phyloP scores from a whole-genome alignment of 768 basidiomycete genomes.

The Lactarius psammicola region DNA sequence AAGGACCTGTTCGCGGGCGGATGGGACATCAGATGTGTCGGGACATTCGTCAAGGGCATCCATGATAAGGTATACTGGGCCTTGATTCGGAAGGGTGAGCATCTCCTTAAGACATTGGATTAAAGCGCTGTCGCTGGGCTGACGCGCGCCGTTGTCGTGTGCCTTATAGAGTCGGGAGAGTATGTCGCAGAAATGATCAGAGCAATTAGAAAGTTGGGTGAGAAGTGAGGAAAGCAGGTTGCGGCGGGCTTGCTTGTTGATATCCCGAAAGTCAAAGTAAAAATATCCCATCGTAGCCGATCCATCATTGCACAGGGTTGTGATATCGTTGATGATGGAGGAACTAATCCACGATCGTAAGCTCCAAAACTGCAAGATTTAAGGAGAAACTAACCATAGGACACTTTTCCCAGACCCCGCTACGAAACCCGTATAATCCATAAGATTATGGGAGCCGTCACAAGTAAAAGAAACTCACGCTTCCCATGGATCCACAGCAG shows the following conservation, averaged over 20 bases:
- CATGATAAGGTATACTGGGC: not conserved
- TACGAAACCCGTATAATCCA: not conserved
- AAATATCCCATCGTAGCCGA: not conserved
- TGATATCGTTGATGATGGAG: not conserved
- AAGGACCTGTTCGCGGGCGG: not conserved
- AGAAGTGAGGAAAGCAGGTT: not conserved
- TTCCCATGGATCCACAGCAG: not conserved
- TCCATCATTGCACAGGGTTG: not conserved
- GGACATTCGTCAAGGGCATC: constrained; percentile 4
- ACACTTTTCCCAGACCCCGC: not conserved
- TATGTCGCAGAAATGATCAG: not conserved
- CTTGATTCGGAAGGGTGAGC: not conserved
- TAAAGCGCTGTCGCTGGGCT: not conserved
- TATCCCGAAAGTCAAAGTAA: not conserved
- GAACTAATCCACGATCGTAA: not conserved
- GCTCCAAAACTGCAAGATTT: not conserved
- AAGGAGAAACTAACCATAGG: not conserved
- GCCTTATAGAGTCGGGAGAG: not conserved
- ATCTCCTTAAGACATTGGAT: not conserved
- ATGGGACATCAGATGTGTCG: not conserved
- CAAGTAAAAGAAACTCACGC: not conserved
- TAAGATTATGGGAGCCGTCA: not conserved
- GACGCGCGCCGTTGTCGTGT: not conserved
- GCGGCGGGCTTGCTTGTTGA: not conserved
- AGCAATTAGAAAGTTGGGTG: not conserved